phyloP scores from a whole-genome alignment of 2,329 filamentous ascomycete genomes.

The Colletotrichum sp. region DNA sequence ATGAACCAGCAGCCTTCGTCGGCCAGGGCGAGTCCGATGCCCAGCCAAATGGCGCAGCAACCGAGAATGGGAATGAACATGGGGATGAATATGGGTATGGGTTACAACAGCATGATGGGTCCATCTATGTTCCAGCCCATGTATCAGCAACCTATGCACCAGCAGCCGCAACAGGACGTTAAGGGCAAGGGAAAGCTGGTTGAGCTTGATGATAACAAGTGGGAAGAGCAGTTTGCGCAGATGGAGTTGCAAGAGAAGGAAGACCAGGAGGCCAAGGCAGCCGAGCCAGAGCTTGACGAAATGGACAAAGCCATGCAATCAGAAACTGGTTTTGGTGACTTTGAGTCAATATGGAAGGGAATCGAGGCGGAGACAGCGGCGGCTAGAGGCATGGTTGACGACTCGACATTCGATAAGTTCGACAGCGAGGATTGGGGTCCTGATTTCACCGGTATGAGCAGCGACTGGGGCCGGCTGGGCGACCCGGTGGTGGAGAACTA shows the following conservation, averaged over 20 bases:
- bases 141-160: conserved; percentile 47
- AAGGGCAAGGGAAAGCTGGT: conserved; percentile 93
- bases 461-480: conserved; percentile 65
- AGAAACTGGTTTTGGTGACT: conserved; percentile 80
- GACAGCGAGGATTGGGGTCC: conserved; percentile 80
- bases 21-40: conserved; percentile 63
- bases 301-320: conserved; percentile 74
- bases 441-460: conserved; percentile 65
- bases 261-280: conserved; percentile 58
- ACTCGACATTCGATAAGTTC: conserved; percentile 67
- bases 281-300: conserved; percentile 85
- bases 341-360: conserved; percentile 87
- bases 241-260: conserved; percentile 73
- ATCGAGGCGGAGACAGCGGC: conserved; percentile 78
- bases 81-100: conserved; percentile 59
- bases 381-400: conserved; percentile 73
- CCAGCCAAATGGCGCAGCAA: conserved; percentile 55
- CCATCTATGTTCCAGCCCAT: conserved; percentile 60
- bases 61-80: conserved; percentile 53
- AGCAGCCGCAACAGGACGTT: conserved; percentile 53
- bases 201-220: conserved; percentile 90
- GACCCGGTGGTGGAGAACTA: conserved; percentile 88
- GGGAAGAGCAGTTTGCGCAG: conserved; percentile 95
- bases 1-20: conserved; percentile 62
- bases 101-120: conserved; percentile 61